Evolutionary conservation across 768 basidiomycete species (phyloP), one percentile per base, ranked within the genome.

Genomic region (Lactarius vividus): DNA sequence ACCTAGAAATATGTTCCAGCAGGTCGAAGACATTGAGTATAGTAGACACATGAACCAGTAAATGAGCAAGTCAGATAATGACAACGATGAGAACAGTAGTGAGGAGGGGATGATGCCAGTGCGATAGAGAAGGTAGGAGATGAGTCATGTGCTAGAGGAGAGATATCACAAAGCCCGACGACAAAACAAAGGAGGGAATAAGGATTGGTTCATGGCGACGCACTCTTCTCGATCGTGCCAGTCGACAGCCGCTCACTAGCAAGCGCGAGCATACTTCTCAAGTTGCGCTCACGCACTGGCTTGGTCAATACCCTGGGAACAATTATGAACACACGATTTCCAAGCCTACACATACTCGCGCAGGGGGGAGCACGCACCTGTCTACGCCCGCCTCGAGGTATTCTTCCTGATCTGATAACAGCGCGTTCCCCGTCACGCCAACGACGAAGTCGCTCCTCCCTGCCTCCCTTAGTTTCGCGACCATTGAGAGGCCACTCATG

Each of bases 391-490:
- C 90, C 13, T 83, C 83, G 11, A 88, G 77, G 74, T 91, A 93
- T 73, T 90, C 88, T 56, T 85, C 80, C 76, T 93, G 91, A 73
- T 72, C 71, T 15, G 65, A 57, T 49, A 72, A 57, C 57, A 76
- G 75, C 49, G 83, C 83, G 69, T 84, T 84, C 1, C 80, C 75
- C 60, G 89, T 91, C 49, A 91, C 87, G 39, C 89, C 90, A 20
- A 93, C 88, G n/a, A 94, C 84, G 72, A 94, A 89, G 71, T 94
- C 91, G 23, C 74, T 77, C 67, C 91, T 80, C 9, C 86, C 87
- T 73, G 86, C 74, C 64, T 82, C 80, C 65, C 92, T 79, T 44
- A 95, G 77, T 73, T 83, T 86, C 62, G 81, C 74, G 13, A 92
- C 85, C 23, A 84, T 82, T 64, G 86, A 84, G 54, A 92, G 73